These are phyloP conservation scores for Ustilago cynodontis DNA, from an alignment of 1,284 basidiomycete genomes.

Conservation along the genomic window DNA sequence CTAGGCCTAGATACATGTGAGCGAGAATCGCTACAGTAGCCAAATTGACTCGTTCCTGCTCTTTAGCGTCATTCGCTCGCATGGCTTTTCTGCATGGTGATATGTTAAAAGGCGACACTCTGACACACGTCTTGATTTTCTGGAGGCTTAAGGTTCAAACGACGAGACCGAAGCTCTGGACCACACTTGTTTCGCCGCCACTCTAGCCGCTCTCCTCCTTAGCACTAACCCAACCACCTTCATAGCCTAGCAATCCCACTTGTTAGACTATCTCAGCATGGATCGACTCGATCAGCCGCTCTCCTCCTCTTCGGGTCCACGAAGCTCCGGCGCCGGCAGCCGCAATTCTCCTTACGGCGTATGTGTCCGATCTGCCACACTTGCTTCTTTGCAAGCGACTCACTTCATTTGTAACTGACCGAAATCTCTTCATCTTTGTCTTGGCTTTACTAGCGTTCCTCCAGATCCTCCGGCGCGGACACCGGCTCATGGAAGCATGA, in stretches of 20 bases:
- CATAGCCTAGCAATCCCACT: background rate
- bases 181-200: too few relatives aligned
- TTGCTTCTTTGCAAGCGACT: too few relatives aligned
- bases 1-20: background rate
- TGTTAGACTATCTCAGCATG: constrained; percentile 9
- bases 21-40: constrained; percentile 6
- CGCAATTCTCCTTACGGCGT: constrained; percentile 47
- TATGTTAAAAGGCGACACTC: too few relatives aligned
- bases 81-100: constrained; percentile 1
- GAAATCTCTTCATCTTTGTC: too few relatives aligned
- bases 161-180: background rate
- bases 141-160: background rate
- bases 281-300: constrained; percentile 40
- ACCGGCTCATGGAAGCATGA: constrained; percentile 47
- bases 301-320: constrained; percentile 13
- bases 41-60: background rate
- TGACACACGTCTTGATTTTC: background rate
- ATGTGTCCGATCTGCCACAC: constrained; percentile 15
- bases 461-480: constrained; percentile 19
- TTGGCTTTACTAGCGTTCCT: constrained; percentile 30
- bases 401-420: too few relatives aligned
- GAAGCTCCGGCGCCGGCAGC: constrained; percentile 24
- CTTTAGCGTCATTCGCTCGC: constrained; percentile 10
- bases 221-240: too few relatives aligned
- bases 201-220: background rate